These are phyloP conservation scores for Stachybotrys chartarum DNA, from an alignment of 2,329 filamentous ascomycete species.

Conservation along the genomic window DNA sequence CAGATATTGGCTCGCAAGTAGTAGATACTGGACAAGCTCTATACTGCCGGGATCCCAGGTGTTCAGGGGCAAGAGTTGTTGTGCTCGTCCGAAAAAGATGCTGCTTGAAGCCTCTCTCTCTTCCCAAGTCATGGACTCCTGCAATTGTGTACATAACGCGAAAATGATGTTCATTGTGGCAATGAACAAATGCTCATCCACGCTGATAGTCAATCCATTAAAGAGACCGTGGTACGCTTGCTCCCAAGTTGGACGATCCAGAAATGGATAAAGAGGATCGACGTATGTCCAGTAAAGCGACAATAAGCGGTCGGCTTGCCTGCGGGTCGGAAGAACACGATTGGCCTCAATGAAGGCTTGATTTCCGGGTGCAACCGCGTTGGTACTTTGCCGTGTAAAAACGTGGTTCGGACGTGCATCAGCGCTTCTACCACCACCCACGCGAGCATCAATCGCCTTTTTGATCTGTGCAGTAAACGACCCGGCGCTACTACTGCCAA, in stretches of 20 bases:
- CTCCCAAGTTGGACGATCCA: constrained; percentile 29
- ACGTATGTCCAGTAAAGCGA: constrained; percentile 38
- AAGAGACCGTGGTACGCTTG: constrained; percentile 32
- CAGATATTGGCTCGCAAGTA: constrained; percentile 40
- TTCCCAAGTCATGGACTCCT: constrained; percentile 30
- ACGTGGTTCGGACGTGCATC: neutral
- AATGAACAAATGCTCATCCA: constrained; percentile 34
- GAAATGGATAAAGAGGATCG: constrained; percentile 37
- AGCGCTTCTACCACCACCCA: constrained; percentile 8
- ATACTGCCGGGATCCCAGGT: constrained; percentile 34
- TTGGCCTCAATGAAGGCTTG: constrained; percentile 12
- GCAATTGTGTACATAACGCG: constrained; percentile 35
- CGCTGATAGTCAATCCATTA: constrained; percentile 24
- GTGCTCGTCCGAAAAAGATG: constrained; percentile 33
- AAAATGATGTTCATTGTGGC: constrained; percentile 39
- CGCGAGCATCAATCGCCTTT: constrained; percentile 28
- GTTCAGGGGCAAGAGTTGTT: constrained; percentile 32
- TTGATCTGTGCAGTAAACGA: constrained; percentile 40
- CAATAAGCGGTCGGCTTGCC: constrained; percentile 36
- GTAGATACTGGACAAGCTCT: constrained; percentile 36
- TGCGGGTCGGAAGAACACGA: constrained; percentile 35
- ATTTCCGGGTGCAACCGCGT: no score
- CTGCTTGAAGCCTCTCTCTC: constrained; percentile 31
- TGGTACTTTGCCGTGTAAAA: neutral
- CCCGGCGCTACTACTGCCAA: constrained; percentile 38